Base-by-base conservation (phyloP, 2,329 filamentous ascomycete genomes). In the Cladosporium sp. region DNA sequence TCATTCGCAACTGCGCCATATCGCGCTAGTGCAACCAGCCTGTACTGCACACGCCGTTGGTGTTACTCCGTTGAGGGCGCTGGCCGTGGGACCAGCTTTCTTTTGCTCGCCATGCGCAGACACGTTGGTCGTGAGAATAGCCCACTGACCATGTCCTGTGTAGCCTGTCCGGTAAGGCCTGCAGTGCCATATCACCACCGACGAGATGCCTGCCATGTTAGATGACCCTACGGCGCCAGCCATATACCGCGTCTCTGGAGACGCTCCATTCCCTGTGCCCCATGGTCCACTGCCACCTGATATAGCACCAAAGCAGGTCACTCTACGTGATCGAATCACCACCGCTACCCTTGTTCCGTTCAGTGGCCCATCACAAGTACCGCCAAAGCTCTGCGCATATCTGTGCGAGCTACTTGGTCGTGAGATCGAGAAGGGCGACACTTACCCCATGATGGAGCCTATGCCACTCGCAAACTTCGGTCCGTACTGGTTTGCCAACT, bases 341-440 rank as follows among this genome's bases (percentile, higher is more conserved):
- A 87, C 90, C 59, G 93, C 92, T 10, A 96, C 92, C 1, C 84
- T 96, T 54, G 86, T 96, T 60, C 93, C 93, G 11, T 93, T 96
- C 78, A 88, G 88, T 21, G 90, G 90, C n/a, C 86, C 87, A 21
- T 83, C 87, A 65, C 87, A 93, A 75, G 89, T 96, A n/a, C 93
- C 93, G 2, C 81, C 83, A 47, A 89, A 90, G 7, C 82, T 97
- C 66, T 82, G 94, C 41, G 84, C 85, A 47, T 95, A 96, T 75
- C 86, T 97, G 57, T 91, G 87, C 72, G 90, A 92, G 74, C 90
- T 95, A 80, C 85, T 96, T 73, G 94, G 93, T 77, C 90, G 91
- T 79, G 93, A 96, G 79, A 95, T 97, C 74, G 92, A 95, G 74
- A 91, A 92, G 78, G 93, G 93, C 65, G 92, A 96, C 77, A 96